Evolutionary conservation across 352 stramenopile species (phyloP).

Genomic region (Globisporangium iwayamae): DNA sequence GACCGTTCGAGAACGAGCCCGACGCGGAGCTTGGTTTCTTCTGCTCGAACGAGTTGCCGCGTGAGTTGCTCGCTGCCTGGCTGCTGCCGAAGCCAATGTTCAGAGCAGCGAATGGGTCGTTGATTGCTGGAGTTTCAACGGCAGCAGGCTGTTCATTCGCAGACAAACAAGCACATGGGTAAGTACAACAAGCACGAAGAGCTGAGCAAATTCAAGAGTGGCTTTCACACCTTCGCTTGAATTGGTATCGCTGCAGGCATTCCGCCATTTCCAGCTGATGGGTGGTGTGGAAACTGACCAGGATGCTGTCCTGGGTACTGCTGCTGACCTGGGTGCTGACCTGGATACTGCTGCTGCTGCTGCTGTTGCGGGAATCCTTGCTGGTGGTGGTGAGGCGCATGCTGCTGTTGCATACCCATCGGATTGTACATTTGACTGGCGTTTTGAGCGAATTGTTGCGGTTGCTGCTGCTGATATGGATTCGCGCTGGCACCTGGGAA

Average conservation of each 20-base stretch:
- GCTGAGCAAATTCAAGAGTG: not conserved
- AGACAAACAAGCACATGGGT: not conserved
- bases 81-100: slow-evolving; percentile 44
- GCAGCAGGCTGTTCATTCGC: slow-evolving; percentile 3
- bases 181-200: not conserved
- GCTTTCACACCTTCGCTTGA: slow-evolving; percentile 35
- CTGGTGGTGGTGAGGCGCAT: slow-evolving; percentile 1
- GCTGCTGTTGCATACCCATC: slow-evolving; percentile 16
- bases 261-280: slow-evolving; percentile 4
- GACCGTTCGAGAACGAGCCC: slow-evolving; percentile 11
- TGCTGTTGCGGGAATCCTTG: slow-evolving; percentile 14
- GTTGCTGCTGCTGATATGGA: slow-evolving; percentile 15
- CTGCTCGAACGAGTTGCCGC: slow-evolving; percentile 30
- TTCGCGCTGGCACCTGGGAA: not conserved
- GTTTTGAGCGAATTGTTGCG: slow-evolving; percentile 3
- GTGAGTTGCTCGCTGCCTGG: slow-evolving; percentile 23
- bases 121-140: slow-evolving; percentile 37
- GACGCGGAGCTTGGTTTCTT: slow-evolving; percentile 18
- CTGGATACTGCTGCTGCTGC: slow-evolving; percentile 27
- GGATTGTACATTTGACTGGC: slow-evolving; percentile 10
- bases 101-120: slow-evolving; percentile 73
- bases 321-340: slow-evolving; percentile 10
- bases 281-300: slow-evolving; percentile 26
- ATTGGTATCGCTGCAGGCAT: slow-evolving; percentile 21
- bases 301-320: slow-evolving; percentile 21